Base-by-base conservation (phyloP, 257 asterid species). In the Capsicum pubescens region DNA sequence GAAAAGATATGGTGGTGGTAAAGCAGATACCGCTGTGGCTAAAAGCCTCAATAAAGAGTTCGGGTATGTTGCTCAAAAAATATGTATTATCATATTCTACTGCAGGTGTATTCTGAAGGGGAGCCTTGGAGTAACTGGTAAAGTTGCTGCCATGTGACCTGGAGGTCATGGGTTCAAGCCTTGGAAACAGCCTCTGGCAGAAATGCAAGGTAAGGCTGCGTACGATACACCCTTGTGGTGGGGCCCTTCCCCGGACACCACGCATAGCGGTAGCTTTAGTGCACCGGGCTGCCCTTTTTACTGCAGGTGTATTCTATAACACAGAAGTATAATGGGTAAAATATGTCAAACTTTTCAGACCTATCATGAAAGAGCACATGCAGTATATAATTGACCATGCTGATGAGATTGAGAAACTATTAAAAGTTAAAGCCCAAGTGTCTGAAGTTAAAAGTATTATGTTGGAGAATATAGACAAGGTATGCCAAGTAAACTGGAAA, bases 1-100 rank as follows among this genome's bases (percentile, higher is more conserved):
- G 92, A 93, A 92, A 88, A 89, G 98, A 90, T 97, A 92, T 71
- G 98, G 99, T 9, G 98, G 98, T 80, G 99, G 98, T 66, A 93
- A 91, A 91, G 99, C 99, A 35, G 95, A 88, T 80, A 97, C 99
- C 6, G 97, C 98, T 39, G 92, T 83, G 88, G 97, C 97, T 60
- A 92, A 92, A 88, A 91, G 98, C 85, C 97, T 97, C 79, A 95
- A 95, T 89, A 93, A 93, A 89, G 98, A 93, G 67, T 97, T 94
- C 2, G 98, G 98, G 99, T 95, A 93, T 36, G 90, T 77, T 59
- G 15, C 15, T 36, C 76, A 69, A 46, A 79, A 54, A 63, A 88
- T 61, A 39, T 21, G 39, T 85, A 15, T 79, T 42, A 11, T 44
- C 83, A 68, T 76, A 16, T 14, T 6, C 83, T 39, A 16, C 46